These are phyloP conservation scores for Populus hybrid DNA, from an alignment of 441 rosid genomes.

Conservation along the genomic window DNA sequence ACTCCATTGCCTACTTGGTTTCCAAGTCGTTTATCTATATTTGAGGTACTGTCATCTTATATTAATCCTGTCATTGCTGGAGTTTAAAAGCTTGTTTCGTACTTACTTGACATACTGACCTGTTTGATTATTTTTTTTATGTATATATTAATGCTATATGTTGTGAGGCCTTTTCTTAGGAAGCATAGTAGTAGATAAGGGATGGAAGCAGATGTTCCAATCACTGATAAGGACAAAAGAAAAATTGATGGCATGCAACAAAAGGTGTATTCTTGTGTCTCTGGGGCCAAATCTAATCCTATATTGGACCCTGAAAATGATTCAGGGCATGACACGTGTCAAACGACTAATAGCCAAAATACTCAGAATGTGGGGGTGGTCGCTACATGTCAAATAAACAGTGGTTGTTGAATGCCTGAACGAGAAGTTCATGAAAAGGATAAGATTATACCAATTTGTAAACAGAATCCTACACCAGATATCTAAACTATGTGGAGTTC, in stretches of 20 bases:
- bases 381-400: constrained; percentile 24
- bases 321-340: constrained; percentile 19
- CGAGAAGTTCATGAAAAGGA: constrained; percentile 23
- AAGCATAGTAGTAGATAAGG: constrained; percentile 17
- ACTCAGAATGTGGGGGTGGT: neutral
- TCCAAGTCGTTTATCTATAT: neutral
- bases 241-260: constrained; percentile 16
- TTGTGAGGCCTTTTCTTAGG: constrained; percentile 12
- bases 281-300: constrained; percentile 23
- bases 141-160: constrained; percentile 1
- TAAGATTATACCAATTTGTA: constrained; percentile 27
- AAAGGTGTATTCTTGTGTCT: constrained; percentile 20
- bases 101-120: constrained; percentile 4
- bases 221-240: constrained; percentile 31
- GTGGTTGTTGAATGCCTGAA: constrained; percentile 19
- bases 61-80: constrained; percentile 22
- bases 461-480: constrained; percentile 21
- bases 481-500: constrained; percentile 14
- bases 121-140: constrained; percentile 1
- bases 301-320: constrained; percentile 15
- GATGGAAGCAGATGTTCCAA: constrained; percentile 18
- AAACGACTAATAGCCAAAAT: constrained; percentile 13
- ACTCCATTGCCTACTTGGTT: neutral
- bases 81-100: constrained; percentile 5
- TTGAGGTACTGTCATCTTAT: neutral